phyloP scores from a whole-genome alignment of 495 filamentous ascomycete genomes.

The Aspergillus sclerotioniger region DNA sequence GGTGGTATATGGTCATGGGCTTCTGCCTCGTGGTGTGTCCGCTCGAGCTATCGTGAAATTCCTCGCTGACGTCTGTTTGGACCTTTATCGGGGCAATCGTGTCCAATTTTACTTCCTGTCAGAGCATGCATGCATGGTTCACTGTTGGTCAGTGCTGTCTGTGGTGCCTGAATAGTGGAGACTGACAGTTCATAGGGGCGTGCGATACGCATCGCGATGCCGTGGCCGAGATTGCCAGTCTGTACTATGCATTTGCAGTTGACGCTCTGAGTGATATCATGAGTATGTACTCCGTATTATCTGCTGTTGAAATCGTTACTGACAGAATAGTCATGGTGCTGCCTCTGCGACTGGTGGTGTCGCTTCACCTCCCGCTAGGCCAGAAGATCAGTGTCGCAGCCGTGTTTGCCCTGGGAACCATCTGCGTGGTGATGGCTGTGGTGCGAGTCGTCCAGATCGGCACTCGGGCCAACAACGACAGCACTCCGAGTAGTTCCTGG shows the following conservation, averaged over 20 bases:
- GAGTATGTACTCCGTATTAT: conserved; percentile 36
- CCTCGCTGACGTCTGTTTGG: conserved; percentile 8
- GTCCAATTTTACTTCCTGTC: conserved; percentile 37
- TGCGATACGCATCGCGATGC: conserved; percentile 29
- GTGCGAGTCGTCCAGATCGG: conserved; percentile 43
- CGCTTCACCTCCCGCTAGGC: conserved; percentile 40
- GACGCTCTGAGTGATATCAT: conserved; percentile 47
- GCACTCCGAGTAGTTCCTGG: conserved; percentile 23
- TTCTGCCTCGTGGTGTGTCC: conserved; percentile 36
- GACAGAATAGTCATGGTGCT: conserved; percentile 47
- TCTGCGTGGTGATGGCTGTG: conserved; percentile 51
- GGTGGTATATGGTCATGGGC: conserved; percentile 35
- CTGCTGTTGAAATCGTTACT: no score
- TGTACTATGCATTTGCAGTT: conserved; percentile 41
- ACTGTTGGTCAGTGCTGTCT: conserved; percentile 24
- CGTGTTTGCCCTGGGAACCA: conserved; percentile 48
- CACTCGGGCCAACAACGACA: conserved; percentile 3
- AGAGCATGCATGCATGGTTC: conserved; percentile 39
- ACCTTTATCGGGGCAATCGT: conserved; percentile 36
- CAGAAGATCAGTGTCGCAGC: conserved; percentile 48
- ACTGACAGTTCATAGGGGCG: conserved; percentile 18
- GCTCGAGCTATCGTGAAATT: not conserved
- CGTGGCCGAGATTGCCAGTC: conserved; percentile 29
- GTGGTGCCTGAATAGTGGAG: not conserved
- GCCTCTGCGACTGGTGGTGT: conserved; percentile 48